phyloP scores from a whole-genome alignment of 768 basidiomycete species.

The Suillus alpinus region DNA sequence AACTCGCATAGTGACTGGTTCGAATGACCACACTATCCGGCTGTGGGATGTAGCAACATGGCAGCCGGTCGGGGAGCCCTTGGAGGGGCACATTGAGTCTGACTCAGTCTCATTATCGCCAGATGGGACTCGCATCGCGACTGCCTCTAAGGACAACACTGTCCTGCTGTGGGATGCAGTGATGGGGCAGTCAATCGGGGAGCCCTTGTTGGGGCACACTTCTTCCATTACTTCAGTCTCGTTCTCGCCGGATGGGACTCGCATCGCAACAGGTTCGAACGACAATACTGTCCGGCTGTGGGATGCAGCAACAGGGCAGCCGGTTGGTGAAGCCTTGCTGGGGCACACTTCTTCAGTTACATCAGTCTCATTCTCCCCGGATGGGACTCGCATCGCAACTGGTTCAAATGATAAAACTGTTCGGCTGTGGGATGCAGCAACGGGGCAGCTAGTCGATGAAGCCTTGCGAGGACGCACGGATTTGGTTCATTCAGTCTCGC shows the following conservation, averaged over 20 bases:
- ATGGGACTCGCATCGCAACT: not conserved
- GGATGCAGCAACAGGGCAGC: not conserved
- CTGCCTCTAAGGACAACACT: not conserved
- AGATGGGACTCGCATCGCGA: slow-evolving; percentile 2
- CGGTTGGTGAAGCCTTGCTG: not conserved
- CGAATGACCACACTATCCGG: slow-evolving; percentile 6
- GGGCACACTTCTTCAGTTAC: not conserved
- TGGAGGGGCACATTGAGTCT: slow-evolving; percentile 1
- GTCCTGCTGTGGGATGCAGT: slow-evolving; percentile 5
- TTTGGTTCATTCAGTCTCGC: not conserved
- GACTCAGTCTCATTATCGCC: slow-evolving; percentile 2
- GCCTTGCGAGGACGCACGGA: not conserved
- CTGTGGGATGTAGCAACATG: slow-evolving; percentile 7
- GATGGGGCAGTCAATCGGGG: not conserved
- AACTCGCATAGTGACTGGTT: slow-evolving; percentile 8
- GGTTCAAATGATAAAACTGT: not conserved
- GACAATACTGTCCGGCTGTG: not conserved
- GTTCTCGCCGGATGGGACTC: not conserved
- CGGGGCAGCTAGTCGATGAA: not conserved
- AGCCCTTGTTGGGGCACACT: not conserved
- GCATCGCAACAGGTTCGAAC: not conserved
- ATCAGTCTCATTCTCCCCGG: not conserved
- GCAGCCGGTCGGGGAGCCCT: not conserved
- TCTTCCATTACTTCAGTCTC: not conserved
- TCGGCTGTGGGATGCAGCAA: not conserved